These are phyloP conservation scores for Aspergillus vadensis DNA, from an alignment of 2,329 filamentous ascomycete species.

Conservation along the genomic window DNA sequence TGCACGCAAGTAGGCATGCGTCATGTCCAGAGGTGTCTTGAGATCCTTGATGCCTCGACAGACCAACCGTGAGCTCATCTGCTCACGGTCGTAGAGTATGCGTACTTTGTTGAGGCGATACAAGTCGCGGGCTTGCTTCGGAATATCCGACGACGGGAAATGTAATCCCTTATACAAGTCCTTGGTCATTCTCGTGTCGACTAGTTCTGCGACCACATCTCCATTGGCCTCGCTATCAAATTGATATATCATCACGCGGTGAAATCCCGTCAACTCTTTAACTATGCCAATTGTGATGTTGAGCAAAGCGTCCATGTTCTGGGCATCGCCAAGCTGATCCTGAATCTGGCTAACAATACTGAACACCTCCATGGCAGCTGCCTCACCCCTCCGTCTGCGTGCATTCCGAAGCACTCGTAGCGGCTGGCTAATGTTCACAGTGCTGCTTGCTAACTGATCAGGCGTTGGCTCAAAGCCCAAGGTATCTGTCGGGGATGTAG, in stretches of 20 bases:
- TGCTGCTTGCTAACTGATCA: constrained; percentile 75
- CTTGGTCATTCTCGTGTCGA: constrained; percentile 75
- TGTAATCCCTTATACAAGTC: constrained; percentile 86
- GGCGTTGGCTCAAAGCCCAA: constrained; percentile 70
- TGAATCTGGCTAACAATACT: constrained; percentile 92
- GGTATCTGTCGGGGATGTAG: constrained; percentile 54
- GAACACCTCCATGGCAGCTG: constrained; percentile 88
- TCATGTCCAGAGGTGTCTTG: constrained; percentile 75
- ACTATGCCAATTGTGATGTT: constrained; percentile 83
- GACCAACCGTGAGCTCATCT: constrained; percentile 76
- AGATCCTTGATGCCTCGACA: constrained; percentile 69
- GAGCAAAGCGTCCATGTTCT: constrained; percentile 70
- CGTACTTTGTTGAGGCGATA: constrained; percentile 90
- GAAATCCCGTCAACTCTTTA: constrained; percentile 87
- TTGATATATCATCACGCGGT: constrained; percentile 90
- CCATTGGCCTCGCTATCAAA: constrained; percentile 83
- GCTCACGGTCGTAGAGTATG: constrained; percentile 80
- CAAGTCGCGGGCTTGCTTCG: constrained; percentile 83
- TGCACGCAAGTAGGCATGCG: constrained; percentile 78
- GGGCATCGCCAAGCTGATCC: constrained; percentile 69
- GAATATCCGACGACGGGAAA: constrained; percentile 83
- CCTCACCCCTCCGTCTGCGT: constrained; percentile 73
- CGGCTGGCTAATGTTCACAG: constrained; percentile 72
- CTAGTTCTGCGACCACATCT: constrained; percentile 81
- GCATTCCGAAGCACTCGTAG: constrained; percentile 75